Percentiles rank a stretch among this genome's conserved stretches.
These are phyloP conservation scores for Chlamydomonas incerta DNA, from an alignment of 139 green algal species.

Conservation along the genomic window DNA sequence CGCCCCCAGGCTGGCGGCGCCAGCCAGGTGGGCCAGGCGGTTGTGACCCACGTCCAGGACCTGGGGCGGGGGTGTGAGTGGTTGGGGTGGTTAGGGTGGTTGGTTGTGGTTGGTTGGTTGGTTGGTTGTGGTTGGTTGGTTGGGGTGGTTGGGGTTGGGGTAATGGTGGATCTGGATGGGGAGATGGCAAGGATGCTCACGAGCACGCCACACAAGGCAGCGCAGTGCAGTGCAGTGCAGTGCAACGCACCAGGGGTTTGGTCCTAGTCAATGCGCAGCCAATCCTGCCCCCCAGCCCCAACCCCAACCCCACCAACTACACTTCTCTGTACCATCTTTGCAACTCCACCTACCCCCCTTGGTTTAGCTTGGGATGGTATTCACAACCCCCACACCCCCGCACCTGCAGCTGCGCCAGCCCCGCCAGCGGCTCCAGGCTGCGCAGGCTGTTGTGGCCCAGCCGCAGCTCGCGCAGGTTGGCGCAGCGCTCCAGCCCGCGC, in stretches of 20 bases:
- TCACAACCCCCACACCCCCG: not conserved
- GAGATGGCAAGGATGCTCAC: no score
- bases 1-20: slow-evolving; percentile 28
- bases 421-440: slow-evolving; percentile 41
- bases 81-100: slow-evolving; percentile 17
- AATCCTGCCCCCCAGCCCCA: not conserved
- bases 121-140: no score
- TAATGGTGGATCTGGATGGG: no score
- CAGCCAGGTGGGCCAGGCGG: slow-evolving; percentile 38
- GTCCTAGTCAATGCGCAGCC: no score
- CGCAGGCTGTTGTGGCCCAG: slow-evolving; percentile 51
- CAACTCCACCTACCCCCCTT: no score
- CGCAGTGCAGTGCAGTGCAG: no score
- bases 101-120: not conserved
- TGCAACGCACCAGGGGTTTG: no score
- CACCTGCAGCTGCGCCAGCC: slow-evolving; percentile 44
- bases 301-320: not conserved
- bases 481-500: slow-evolving; percentile 16
- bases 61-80: slow-evolving; percentile 36
- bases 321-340: no score
- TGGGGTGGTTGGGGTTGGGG: not conserved
- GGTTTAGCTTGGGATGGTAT: no score
- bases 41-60: slow-evolving; percentile 53
- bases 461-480: slow-evolving; percentile 45
- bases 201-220: no score